Conservation (phyloP, 495 filamentous ascomycete genomes). For the Podospora pseudocomata region DNA sequence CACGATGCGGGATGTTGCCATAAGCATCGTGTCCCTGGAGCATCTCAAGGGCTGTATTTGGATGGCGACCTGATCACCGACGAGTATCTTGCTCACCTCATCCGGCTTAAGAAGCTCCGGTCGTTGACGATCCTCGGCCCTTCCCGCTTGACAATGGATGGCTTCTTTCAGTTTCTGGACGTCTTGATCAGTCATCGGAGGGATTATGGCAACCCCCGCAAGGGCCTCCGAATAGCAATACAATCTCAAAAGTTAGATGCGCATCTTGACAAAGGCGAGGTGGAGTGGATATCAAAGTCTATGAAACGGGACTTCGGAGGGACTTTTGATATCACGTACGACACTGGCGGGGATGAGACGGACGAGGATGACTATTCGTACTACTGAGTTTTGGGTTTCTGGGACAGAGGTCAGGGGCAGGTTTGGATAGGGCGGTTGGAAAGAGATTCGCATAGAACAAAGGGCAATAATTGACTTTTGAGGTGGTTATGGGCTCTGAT, state of each 20-base stretch:
- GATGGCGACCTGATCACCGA: conserved; percentile 54
- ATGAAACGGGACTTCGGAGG: not conserved
- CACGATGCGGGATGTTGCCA: conserved; percentile 3
- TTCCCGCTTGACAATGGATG: not conserved
- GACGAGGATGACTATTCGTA: not conserved
- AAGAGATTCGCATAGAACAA: too few relatives aligned
- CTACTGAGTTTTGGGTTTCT: not conserved
- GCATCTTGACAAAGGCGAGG: not conserved
- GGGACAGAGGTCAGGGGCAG: too few relatives aligned
- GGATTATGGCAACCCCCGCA: not conserved
- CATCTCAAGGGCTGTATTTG: conserved; percentile 52
- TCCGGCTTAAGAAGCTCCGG: not conserved
- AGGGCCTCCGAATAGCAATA: not conserved
- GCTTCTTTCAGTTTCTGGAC: not conserved
- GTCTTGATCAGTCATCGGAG: not conserved
- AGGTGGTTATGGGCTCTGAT: too few relatives aligned
- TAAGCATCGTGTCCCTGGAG: conserved; percentile 33
- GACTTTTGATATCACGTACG: not conserved
- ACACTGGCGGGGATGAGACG: not conserved
- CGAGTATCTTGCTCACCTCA: conserved; percentile 34
- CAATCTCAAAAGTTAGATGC: not conserved
- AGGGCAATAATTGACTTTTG: too few relatives aligned
- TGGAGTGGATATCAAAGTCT: too few relatives aligned
- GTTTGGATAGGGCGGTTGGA: too few relatives aligned
- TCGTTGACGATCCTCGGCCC: not conserved